Percentiles rank a stretch among this genome's conserved stretches.
These are phyloP conservation scores for Trichoderma sp. DNA, from an alignment of 2,329 filamentous ascomycete genomes.

Conservation along the genomic window DNA sequence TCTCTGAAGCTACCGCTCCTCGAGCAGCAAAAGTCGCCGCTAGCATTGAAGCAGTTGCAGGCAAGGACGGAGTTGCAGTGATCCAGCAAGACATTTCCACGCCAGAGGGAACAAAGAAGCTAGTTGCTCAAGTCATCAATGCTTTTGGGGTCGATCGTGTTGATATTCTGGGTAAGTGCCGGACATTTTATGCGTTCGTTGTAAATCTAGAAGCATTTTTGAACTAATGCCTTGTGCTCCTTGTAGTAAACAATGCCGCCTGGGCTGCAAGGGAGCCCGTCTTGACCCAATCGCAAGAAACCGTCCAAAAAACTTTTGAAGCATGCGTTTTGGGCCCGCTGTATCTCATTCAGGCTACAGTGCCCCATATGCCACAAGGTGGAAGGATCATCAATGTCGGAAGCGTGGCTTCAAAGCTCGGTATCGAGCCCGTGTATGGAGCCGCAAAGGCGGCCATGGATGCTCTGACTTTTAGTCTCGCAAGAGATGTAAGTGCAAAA, in stretches of 20 bases:
- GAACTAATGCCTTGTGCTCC: background rate
- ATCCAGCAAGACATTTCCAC: constrained; percentile 5
- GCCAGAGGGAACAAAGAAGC: constrained; percentile 2
- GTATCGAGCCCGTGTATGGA: constrained; percentile 29
- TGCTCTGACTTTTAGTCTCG: constrained; percentile 39
- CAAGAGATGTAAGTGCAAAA: constrained; percentile 37
- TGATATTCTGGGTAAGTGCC: constrained; percentile 12
- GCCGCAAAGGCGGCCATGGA: constrained; percentile 42
- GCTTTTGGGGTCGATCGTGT: constrained; percentile 10
- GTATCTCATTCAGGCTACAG: constrained; percentile 18
- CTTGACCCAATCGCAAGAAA: background rate
- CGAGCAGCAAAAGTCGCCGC: constrained; percentile 34
- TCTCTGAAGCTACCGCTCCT: constrained; percentile 40
- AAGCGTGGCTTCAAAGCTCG: constrained; percentile 22
- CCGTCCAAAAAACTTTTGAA: constrained; percentile 7
- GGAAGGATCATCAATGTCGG: constrained; percentile 20
- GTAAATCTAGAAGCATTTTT: too few relatives aligned
- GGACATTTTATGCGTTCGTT: too few relatives aligned
- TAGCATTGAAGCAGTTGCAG: background rate
- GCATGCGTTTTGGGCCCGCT: constrained; percentile 4
- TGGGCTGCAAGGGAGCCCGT: constrained; percentile 8
- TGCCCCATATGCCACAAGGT: constrained; percentile 4
- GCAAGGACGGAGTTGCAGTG: background rate
- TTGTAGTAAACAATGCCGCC: constrained; percentile 18
- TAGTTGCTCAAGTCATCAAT: background rate